Evolutionary conservation across 1,139 yeast species (phyloP).

Genomic region (Kluyveromyces sp.): DNA sequence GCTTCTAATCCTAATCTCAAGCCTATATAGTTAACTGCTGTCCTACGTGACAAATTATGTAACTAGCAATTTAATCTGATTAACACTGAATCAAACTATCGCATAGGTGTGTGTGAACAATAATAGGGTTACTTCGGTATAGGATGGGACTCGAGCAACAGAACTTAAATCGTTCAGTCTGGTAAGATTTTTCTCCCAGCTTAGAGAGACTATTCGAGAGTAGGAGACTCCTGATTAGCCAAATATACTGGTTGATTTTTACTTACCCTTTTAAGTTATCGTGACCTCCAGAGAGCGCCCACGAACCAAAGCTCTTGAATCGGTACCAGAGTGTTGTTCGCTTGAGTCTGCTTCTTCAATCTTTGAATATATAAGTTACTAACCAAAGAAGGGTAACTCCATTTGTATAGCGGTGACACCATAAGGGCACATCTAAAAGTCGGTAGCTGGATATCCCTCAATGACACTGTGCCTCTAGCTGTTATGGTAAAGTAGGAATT

Average conservation of each 20-base stretch:
- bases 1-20: background rate
- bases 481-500: too few relatives aligned
- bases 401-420: too few relatives aligned
- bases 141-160: conserved; percentile 16
- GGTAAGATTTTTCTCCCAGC: conserved; percentile 20
- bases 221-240: conserved; percentile 19
- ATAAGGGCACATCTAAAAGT: too few relatives aligned
- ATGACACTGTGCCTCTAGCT: too few relatives aligned
- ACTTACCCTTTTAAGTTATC: conserved; percentile 2
- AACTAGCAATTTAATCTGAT: background rate
- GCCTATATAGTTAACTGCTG: background rate
- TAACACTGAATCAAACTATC: background rate
- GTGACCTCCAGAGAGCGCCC: background rate
- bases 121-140: conserved; percentile 21
- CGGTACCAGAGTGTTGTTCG: too few relatives aligned
- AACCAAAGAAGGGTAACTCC: too few relatives aligned
- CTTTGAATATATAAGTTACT: too few relatives aligned
- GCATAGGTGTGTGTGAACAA: conserved; percentile 18
- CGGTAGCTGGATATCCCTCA: too few relatives aligned
- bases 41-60: background rate
- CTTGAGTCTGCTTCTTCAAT: too few relatives aligned
- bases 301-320: too few relatives aligned
- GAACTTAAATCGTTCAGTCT: conserved; percentile 24
- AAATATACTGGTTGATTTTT: conserved; percentile 23
- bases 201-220: conserved; percentile 26